Evolutionary conservation across 1,139 yeast species (phyloP), one percentile per base, ranked within the genome.

Genomic region (Blastobotrys aristatus): DNA sequence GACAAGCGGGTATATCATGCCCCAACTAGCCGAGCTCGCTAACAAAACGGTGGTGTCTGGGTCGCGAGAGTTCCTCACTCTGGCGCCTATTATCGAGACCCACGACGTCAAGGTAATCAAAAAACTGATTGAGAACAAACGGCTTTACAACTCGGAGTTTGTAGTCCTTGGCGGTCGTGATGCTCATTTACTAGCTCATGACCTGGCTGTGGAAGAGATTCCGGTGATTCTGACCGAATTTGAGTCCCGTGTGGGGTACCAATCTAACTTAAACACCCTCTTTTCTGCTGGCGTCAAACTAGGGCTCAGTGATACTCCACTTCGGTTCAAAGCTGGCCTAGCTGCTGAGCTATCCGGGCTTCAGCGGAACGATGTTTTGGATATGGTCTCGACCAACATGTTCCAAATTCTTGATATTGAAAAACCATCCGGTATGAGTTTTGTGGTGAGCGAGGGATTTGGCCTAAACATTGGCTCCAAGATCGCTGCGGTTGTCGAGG

Each of bases 131-230:
- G 36, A 52, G 24, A 33, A 51, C 6, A 43, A 51, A 33, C 41
- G 47, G 20, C 37, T 47, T 14, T n/a, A 31, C 4, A 37, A 44
- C 10, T 20, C 44, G n/a, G 36, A 40, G 4, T 16, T 52, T n/a
- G 32, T 53, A 6, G 41, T 53, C 7, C 16, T 52, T 16, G 55
- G 55, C 14, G 56, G 53, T 7, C 55, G 51, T 2, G 50, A 52
- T 20, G 49, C 54, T 10, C 47, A 52, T 31, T 33, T 44, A 3
- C 27, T 53, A 26, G 55, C 52, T 1, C 37, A 41, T 7, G 40
- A 44, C n/a, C 31, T 53, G 8, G 50, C 54, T 16, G 30, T 30
- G 14, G 36, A 24, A n/a, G 46, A 48, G 13, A 40, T 53, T 18
- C 51, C 55, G 2, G 51, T 53, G 13, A 33, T 46, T n/a, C 29